These are phyloP conservation scores for Mycothermus thermophilus DNA, from an alignment of 495 filamentous ascomycete genomes.

Conservation along the genomic window DNA sequence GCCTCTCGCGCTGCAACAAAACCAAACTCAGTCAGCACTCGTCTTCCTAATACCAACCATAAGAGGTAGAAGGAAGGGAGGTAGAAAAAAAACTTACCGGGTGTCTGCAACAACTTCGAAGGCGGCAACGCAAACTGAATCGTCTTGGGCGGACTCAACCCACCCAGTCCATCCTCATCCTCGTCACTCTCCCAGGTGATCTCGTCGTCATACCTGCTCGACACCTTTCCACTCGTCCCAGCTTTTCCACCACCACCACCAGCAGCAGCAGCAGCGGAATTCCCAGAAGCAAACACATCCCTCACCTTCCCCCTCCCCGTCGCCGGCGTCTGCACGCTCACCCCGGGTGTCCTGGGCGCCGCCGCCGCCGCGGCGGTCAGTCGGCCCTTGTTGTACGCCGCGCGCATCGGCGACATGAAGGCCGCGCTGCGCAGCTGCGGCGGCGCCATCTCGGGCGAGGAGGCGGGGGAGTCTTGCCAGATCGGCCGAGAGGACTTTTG, in stretches of 20 bases:
- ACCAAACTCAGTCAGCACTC: background rate
- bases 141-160: conserved; percentile 85
- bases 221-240: too few species aligned
- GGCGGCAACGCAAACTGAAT: conserved; percentile 93
- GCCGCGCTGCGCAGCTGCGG: conserved; percentile 74
- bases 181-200: conserved; percentile 52
- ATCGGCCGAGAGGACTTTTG: conserved; percentile 17
- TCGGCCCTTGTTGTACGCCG: conserved; percentile 12
- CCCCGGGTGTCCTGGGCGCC: conserved; percentile 51
- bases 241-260: too few species aligned
- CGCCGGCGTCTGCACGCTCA: conserved; percentile 63
- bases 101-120: conserved; percentile 76
- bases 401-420: conserved; percentile 57
- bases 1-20: conserved; percentile 72
- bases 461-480: conserved; percentile 50
- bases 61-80: background rate
- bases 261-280: too few species aligned
- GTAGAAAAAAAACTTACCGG: conserved; percentile 42
- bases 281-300: conserved; percentile 31
- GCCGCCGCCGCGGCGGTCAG: background rate
- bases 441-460: conserved; percentile 61
- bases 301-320: conserved; percentile 29
- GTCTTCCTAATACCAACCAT: background rate
- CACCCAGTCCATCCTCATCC: conserved; percentile 48
- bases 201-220: conserved; percentile 32